Percentiles rank a stretch among this genome's conserved stretches.
These are phyloP conservation scores for Debaryomyces robertsiae DNA, from an alignment of 1,139 yeast species.

Conservation along the genomic window DNA sequence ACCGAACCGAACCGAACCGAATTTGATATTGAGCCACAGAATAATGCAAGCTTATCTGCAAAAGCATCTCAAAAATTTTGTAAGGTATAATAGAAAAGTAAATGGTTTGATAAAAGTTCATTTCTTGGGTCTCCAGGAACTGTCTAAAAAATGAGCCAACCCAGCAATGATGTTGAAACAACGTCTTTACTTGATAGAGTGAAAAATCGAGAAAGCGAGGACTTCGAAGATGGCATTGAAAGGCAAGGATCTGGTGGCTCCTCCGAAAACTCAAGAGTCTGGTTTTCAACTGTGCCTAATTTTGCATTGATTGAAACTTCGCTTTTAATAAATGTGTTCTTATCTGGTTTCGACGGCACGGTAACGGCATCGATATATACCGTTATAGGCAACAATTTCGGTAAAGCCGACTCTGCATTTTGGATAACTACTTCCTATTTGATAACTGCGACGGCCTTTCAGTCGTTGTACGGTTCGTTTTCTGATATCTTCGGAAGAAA, in stretches of 20 bases:
- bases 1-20: slow-evolving; percentile 2
- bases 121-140: neutral
- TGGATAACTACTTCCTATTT: slow-evolving; percentile 46
- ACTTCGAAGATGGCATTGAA: neutral
- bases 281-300: neutral
- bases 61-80: neutral
- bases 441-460: slow-evolving; percentile 34
- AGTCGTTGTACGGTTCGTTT: slow-evolving; percentile 50
- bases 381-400: slow-evolving; percentile 37
- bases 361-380: slow-evolving; percentile 38
- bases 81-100: neutral
- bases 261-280: neutral
- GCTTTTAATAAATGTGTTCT: slow-evolving; percentile 26
- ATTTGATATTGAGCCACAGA: neutral
- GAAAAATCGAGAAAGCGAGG: neutral
- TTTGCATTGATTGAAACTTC: slow-evolving; percentile 26
- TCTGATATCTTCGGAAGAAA: slow-evolving; percentile 58
- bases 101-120: neutral
- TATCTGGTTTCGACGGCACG: slow-evolving; percentile 39
- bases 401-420: slow-evolving; percentile 35
- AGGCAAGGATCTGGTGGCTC: neutral
- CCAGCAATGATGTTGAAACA: neutral
- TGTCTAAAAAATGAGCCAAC: too few species aligned
- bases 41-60: neutral
- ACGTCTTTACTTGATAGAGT: neutral